Base-by-base conservation (phyloP, 2,329 filamentous ascomycete genomes). In the Scopulariopsis brevicaulis region DNA sequence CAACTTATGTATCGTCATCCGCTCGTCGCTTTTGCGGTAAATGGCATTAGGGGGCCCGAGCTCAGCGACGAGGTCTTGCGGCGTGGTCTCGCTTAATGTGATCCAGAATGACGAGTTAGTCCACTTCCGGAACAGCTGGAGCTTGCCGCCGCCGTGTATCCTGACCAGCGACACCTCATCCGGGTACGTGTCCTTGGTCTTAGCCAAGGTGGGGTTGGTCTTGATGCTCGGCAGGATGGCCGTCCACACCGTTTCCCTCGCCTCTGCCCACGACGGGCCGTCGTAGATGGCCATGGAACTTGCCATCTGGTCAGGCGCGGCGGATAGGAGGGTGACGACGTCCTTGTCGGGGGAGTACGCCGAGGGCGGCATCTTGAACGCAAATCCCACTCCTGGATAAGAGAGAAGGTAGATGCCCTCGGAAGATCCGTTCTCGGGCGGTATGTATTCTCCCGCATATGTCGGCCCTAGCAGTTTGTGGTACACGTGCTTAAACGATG, bases 11-110 rank as follows among this genome's bases (percentile, higher is more conserved):
- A 96, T 94, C 14, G 90, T 88, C 73, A 96, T 87, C 54, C 90
- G 83, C 68, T 91, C 86, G 68, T 96, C 91, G 65, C 88, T 90
- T 73, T 96, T 96, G 62, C 89, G 84, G 71, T 96, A 96, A 52
- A 96, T 95, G 22, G 92, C 90, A 69, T 96, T 93, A 1, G 94
- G 94, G 5, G 94, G 90, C 0, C 94, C 94, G 8, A 99, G 80
- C 66, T 96, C 92, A 59, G 89, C 87, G 22, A 97, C 83, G 2
- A 99, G 75, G 64, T 97, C 91, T 72, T 99, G 94, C 0, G 91
- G 89, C 1, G 90, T 95, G 0, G 93, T 97, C 67, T 94, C 85
- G 53, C 90, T 90, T 0, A 99, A 76, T 2, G 77, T 78, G 58
- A 99, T 86, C 74, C 81, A 85, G 59, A 91, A 83, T 0, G 83